These are phyloP conservation scores for Lichtheimia corymbifera DNA, from an alignment of 371 early-diverging fungal genomes.

Conservation along the genomic window DNA sequence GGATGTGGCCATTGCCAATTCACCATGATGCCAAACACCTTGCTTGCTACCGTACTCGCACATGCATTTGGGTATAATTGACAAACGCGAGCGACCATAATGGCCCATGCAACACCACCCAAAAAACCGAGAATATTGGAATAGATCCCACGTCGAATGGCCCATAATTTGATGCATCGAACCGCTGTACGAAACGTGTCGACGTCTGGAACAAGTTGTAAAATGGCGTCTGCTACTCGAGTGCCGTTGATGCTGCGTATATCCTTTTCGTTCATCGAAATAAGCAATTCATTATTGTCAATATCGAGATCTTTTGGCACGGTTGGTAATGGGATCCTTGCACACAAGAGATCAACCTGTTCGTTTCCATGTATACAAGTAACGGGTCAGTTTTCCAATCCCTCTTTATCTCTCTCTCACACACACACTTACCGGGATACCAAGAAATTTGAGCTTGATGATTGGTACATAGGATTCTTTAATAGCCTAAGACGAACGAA, in stretches of 20 bases:
- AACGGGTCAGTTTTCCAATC: not conserved
- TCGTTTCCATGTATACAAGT: slow-evolving; percentile 19
- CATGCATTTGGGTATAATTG: slow-evolving; percentile 97
- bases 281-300: slow-evolving; percentile 83
- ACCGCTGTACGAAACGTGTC: slow-evolving; percentile 90
- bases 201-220: slow-evolving; percentile 94
- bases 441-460: slow-evolving; percentile 92
- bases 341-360: slow-evolving; percentile 97
- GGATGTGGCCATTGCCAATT: slow-evolving; percentile 99
- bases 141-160: slow-evolving; percentile 93
- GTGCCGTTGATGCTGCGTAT: slow-evolving; percentile 97
- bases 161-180: slow-evolving; percentile 99
- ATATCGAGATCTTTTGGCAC: slow-evolving; percentile 91
- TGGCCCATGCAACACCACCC: slow-evolving; percentile 99
- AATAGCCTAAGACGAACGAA: slow-evolving; percentile 57
- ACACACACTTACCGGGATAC: slow-evolving; percentile 71
- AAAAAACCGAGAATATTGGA: slow-evolving; percentile 98
- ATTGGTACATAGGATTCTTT: slow-evolving; percentile 98
- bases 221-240: slow-evolving; percentile 97
- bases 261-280: slow-evolving; percentile 93
- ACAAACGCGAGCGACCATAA: slow-evolving; percentile 97
- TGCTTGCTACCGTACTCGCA: slow-evolving; percentile 81
- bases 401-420: not conserved
- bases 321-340: slow-evolving; percentile 74
- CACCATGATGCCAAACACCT: slow-evolving; percentile 91